Evolutionary conservation across 129 eudicot species (phyloP).

Genomic region (Arctium minus): DNA sequence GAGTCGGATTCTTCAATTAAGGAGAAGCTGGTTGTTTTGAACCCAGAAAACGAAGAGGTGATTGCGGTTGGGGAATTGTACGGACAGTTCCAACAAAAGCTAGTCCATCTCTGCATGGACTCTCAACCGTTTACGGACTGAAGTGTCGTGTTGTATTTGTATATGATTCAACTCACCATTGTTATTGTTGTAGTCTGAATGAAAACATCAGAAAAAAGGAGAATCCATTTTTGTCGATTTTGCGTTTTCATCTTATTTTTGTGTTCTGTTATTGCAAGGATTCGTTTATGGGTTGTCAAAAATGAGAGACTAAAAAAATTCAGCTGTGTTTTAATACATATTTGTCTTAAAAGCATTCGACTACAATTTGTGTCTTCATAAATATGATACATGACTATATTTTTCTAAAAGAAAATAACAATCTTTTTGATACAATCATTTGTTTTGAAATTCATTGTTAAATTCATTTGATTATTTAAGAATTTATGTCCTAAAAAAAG

Average conservation of each 20-base stretch:
- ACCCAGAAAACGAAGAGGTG: conserved; percentile 79
- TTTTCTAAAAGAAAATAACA: too few species aligned
- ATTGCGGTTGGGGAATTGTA: conserved; percentile 76
- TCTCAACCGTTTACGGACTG: conserved; percentile 66
- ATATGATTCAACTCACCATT: neutral
- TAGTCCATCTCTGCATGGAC: conserved; percentile 95
- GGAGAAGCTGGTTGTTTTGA: conserved; percentile 47
- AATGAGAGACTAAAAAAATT: neutral
- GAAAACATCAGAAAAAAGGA: neutral
- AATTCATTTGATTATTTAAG: too few species aligned
- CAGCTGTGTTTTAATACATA: neutral
- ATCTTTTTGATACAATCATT: too few species aligned
- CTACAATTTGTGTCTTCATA: too few species aligned
- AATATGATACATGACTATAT: too few species aligned
- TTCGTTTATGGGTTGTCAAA: neutral
- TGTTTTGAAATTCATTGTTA: too few species aligned
- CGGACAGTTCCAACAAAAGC: conserved; percentile 86
- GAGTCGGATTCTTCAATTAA: conserved; percentile 36
- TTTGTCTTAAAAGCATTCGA: too few species aligned
- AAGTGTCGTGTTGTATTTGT: neutral
- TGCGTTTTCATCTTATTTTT: neutral
- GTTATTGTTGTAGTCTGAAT: neutral
- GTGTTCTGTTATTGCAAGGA: neutral
- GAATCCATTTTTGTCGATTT: neutral
- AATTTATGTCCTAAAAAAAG: too few species aligned